Conservation (phyloP, 2,329 filamentous ascomycete species). For the Leptosphaerulina australis region DNA sequence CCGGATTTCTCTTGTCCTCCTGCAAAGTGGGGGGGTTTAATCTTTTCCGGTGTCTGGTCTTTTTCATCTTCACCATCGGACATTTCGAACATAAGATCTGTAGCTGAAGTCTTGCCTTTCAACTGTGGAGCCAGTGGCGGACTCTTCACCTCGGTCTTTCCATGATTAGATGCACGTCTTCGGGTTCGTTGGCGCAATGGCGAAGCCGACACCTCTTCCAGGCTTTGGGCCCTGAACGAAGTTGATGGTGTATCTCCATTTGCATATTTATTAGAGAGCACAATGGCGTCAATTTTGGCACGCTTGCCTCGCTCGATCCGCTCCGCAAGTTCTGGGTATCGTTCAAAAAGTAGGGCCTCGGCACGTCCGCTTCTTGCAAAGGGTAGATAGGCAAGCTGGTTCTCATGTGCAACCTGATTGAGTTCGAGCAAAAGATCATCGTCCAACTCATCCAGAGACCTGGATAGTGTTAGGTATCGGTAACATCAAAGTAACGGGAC, state of each 20-base stretch:
- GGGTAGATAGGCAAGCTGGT: constrained; percentile 79
- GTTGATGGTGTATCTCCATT: constrained; percentile 70
- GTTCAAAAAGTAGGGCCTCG: constrained; percentile 69
- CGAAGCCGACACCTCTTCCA: constrained; percentile 65
- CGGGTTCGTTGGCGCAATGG: constrained; percentile 54
- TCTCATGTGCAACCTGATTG: constrained; percentile 77
- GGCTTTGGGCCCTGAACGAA: constrained; percentile 66
- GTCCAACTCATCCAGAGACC: constrained; percentile 82
- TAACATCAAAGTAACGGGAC: not conserved
- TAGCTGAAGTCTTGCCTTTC: constrained; percentile 69
- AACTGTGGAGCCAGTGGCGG: constrained; percentile 70
- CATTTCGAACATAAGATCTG: constrained; percentile 92
- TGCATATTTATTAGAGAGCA: constrained; percentile 66
- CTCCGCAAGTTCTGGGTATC: constrained; percentile 65
- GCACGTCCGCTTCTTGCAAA: constrained; percentile 77
- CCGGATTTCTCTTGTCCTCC: constrained; percentile 10
- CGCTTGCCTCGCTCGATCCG: constrained; percentile 72
- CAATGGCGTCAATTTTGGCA: constrained; percentile 76
- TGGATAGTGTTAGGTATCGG: constrained; percentile 34
- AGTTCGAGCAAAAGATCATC: constrained; percentile 81
- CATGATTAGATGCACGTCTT: constrained; percentile 50
- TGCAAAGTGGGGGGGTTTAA: constrained; percentile 35
- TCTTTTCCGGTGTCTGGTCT: constrained; percentile 15
- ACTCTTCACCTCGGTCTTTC: constrained; percentile 60
- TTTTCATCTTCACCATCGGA: constrained; percentile 70